Base-by-base conservation (phyloP, 73 alveolate genomes). In the Symbiodinium natans region DNA sequence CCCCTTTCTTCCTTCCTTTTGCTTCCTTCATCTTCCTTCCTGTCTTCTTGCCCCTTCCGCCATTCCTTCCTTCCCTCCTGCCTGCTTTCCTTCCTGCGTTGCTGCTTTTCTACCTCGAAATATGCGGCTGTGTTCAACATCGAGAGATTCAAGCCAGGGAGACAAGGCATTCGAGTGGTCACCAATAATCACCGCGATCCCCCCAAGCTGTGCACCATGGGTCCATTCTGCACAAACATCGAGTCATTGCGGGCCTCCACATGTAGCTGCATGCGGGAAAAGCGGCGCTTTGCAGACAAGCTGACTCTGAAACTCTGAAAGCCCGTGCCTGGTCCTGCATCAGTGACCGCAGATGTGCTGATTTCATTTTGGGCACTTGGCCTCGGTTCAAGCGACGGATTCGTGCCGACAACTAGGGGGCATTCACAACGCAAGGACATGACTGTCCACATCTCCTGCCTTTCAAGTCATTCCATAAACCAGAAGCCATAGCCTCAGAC, bases 331-430 rank as follows among this genome's bases (percentile, higher is more conserved):
- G 97, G 54, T 90, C 97, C 39, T 73, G 87, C 75, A 90, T 40
- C 87, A 90, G 39, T 10, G 87, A 17, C 38, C 97, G 97, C 88
- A 90, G 38, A 33, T 90, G 97, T 7, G 89, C 71, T 19, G 89
- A 10, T 52, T 42, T 73, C 97, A 90, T 90, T 56, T 90, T 90
- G 38, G 97, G 54, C 97, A 90, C 97, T 42, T 90, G 97, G 88
- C 97, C 97, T 90, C 77, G 33, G 6, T 19, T 38, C 59, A 46
- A 46, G 59, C 13, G 13, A 46, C 13, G 59, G 59, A 46, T 46
- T 46, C 13, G n/a, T n/a, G n/a, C n/a, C n/a, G n/a, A n/a, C n/a
- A n/a, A n/a, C n/a, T 13, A 46, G 59, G 59, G 13, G 59, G 59
- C 59, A 46, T 9, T 46, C 59, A n/a, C 59, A 46, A 46, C 13